Base-by-base conservation (phyloP, 2,329 filamentous ascomycete species). In the Aspergillus pseudotamarii region DNA sequence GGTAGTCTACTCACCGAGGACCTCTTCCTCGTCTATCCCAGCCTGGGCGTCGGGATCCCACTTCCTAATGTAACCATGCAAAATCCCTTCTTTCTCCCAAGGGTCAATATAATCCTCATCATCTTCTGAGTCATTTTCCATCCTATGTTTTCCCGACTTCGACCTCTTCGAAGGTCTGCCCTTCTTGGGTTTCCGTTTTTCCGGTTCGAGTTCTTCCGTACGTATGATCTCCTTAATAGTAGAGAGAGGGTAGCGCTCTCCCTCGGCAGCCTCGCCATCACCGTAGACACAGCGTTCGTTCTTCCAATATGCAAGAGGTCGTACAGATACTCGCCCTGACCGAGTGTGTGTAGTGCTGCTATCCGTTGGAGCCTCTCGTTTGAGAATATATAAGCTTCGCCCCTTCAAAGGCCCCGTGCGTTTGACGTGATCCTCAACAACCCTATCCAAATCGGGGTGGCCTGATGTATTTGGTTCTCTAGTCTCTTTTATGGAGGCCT, bases 241-340 rank as follows among this genome's bases (percentile, higher is more conserved):
- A 1, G 88, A 86, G 56, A 92, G 76, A n/a, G 89, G 80, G 69
- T 91, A 89, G 46, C 80, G 74, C 54, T 83, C 82, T n/a, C 84
- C 83, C 62, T 81, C 77, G 60, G 85, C 85, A 32, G 81, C 80
- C 56, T 88, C 87, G 28, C 88, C 85, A 21, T 85, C 82, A 58
- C 89, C 88, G 72, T 89, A 92, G 26, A 93, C 86, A 54, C 91
- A 87, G 59, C 86, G 87, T 75, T 98, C 94, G 68, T 93, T 93
- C 71, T 89, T 89, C 94, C 94, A 98, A 75, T 86, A 96, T 30
- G 92, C 88, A 38, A 97, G 79, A 0, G 94, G 95, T 64, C 88
- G 87, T 65, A 92, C 89, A 11, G 91, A 92, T 58, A 88, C 87
- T 61, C 95, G 88, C 2, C 93, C 94, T 14, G 90, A 94, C 59